phyloP scores from a whole-genome alignment of 768 basidiomycete genomes.

The Cantharellus anzutake region DNA sequence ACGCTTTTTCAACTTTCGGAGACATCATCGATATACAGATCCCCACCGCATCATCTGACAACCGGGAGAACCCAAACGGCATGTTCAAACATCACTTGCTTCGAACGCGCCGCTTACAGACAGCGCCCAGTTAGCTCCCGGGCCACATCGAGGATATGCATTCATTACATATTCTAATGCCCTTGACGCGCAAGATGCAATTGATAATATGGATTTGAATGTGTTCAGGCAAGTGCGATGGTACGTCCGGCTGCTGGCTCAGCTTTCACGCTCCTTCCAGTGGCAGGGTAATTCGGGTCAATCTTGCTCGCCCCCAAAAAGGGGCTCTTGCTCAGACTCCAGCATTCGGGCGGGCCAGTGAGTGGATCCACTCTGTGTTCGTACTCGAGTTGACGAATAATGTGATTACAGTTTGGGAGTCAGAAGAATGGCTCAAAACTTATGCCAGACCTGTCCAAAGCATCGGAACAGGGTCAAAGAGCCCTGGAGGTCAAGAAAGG shows the following conservation, averaged over 20 bases:
- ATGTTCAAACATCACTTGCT: conserved; percentile 9
- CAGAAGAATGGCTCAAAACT: conserved; percentile 80
- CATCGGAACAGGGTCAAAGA: conserved; percentile 13
- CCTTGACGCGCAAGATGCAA: conserved; percentile 83
- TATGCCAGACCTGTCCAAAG: conserved; percentile 56
- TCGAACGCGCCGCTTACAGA: too few species aligned
- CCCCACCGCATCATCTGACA: conserved; percentile 55
- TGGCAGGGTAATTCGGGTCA: conserved; percentile 63
- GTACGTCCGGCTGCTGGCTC: neutral
- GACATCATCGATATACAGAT: conserved; percentile 87
- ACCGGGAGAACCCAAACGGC: conserved; percentile 17
- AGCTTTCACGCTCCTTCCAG: conserved; percentile 5
- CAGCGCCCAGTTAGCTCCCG: conserved; percentile 18
- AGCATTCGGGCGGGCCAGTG: conserved; percentile 54
- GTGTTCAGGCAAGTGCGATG: conserved; percentile 28
- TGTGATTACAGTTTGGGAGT: conserved; percentile 63
- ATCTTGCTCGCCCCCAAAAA: conserved; percentile 70
- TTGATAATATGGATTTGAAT: conserved; percentile 97
- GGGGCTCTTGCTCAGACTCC: conserved; percentile 31
- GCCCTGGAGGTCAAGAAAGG: neutral
- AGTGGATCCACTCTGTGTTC: conserved; percentile 12
- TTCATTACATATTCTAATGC: conserved; percentile 74
- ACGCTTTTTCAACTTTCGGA: conserved; percentile 25
- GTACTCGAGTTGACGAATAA: neutral
- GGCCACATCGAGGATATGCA: conserved; percentile 84